Evolutionary conservation across 108 stramenopile genomes (phyloP).

Genomic region (Stephanodiscus triporus): DNA sequence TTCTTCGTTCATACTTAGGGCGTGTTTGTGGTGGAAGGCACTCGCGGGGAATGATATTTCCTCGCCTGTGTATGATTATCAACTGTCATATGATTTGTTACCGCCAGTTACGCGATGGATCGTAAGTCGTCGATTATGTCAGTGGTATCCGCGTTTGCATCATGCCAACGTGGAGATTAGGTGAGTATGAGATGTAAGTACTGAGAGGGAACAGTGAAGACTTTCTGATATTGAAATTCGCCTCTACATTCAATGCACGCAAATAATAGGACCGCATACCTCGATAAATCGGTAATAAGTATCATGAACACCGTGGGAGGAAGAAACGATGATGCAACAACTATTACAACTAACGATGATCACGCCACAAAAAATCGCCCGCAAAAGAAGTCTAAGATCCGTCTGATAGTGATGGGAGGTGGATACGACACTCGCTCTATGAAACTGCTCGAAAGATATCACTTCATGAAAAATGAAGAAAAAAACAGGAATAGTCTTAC

Average conservation of each 20-base stretch:
- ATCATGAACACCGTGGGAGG: constrained; percentile 21
- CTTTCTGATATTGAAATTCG: background rate
- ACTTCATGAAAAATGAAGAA: constrained; percentile 31
- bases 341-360: background rate
- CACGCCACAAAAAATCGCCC: background rate
- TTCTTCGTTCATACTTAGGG: background rate
- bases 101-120: constrained; percentile 59
- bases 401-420: constrained; percentile 69
- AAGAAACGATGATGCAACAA: background rate
- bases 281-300: constrained; percentile 57
- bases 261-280: constrained; percentile 61
- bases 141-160: constrained; percentile 68
- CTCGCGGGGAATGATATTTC: constrained; percentile 57
- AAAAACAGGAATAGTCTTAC: background rate
- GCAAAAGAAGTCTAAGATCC: constrained; percentile 36
- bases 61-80: constrained; percentile 62
- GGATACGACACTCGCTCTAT: constrained; percentile 76
- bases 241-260: background rate
- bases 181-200: constrained; percentile 2
- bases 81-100: constrained; percentile 69
- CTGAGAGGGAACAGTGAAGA: background rate
- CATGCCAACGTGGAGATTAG: constrained; percentile 77
- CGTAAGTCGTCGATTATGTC: constrained; percentile 32
- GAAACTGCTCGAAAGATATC: constrained; percentile 48
- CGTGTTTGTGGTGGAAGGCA: constrained; percentile 81